Evolutionary conservation across 2,329 filamentous ascomycete species (phyloP), one percentile per base, ranked within the genome.

Genomic region (Arthrobotrys pseudoclavata): DNA sequence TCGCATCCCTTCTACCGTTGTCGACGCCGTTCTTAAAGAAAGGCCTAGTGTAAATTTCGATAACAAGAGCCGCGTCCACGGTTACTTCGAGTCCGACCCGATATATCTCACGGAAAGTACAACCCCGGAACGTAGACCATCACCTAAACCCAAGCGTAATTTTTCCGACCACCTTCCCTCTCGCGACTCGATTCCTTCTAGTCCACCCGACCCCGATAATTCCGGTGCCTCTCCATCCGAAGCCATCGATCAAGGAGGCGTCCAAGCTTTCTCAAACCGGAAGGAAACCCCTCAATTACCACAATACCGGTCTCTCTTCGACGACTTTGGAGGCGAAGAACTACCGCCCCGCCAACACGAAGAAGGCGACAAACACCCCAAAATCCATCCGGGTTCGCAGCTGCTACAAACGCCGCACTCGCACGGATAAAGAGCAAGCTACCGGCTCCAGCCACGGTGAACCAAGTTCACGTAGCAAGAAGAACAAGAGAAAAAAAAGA

Each of bases 281-380:
- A 37, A 34, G 24, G 20, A 40, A 31, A 18, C 34, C 5, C 18
- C 62, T 10, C 72, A 69, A 13, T 1, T 1, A n/a, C n/a, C n/a
- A 40, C 69, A 76, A 10, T 69, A 69, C 29, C n/a, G 12, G 3
- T 69, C 72, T 18, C 57, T 66, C 4, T 42, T 76, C 26, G 50
- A 61, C 4, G 64, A 61, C 6, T 20, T 26, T 1, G 4, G 29
- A 3, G 2, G 10, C 4, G 20, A 24, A 26, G 10, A 40, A 3
- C 37, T 40, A 40, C 37, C 37, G 12, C 37, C 37, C 37, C 37
- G 31, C 47, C 22, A 13, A 15, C 2, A 52, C 20, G 6, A 29
- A 29, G 22, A 29, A n/a, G 20, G 13, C 47, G 47, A 34, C 31
- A 9, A 34, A 34, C 7, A 34, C 31, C 31, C 31, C 31, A 9